A percentile compares a stretch with the other conserved stretches of the same genome.
phyloP scores from a whole-genome alignment of 768 basidiomycete species.

The Crassisporium funariophilum region DNA sequence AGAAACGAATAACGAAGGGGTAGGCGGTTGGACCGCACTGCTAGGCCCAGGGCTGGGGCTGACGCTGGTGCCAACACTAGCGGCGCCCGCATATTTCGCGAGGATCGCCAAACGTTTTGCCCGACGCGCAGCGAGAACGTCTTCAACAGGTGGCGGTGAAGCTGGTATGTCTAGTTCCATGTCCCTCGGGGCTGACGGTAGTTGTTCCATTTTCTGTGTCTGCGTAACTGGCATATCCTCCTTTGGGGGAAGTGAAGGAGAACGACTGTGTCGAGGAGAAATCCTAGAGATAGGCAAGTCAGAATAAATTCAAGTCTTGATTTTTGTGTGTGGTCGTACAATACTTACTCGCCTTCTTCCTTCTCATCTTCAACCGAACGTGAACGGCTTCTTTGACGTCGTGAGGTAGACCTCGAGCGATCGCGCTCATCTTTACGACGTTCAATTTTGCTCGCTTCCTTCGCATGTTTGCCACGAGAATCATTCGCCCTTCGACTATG shows the following conservation, averaged over 20 bases:
- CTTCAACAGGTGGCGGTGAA: conserved; percentile 60
- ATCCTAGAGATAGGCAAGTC: conserved; percentile 46
- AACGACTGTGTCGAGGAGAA: conserved; percentile 53
- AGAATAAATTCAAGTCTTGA: conserved; percentile 7
- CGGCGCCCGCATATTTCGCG: conserved; percentile 66
- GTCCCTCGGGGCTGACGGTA: conserved; percentile 45
- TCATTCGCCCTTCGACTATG: not conserved
- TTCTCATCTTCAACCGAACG: conserved; percentile 54
- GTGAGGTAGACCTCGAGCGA: conserved; percentile 26
- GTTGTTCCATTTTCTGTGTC: conserved; percentile 14
- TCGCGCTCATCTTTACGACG: conserved; percentile 8
- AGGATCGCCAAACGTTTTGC: conserved; percentile 77
- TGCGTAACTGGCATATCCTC: conserved; percentile 11
- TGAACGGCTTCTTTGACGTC: conserved; percentile 21
- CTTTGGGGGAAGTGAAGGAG: conserved; percentile 9
- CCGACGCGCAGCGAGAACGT: conserved; percentile 66
- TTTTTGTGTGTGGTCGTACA: conserved; percentile 23
- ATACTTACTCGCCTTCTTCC: conserved; percentile 95
- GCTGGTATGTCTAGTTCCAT: conserved; percentile 59
- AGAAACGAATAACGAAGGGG: conserved; percentile 56
- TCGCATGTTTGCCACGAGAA: conserved; percentile 15
- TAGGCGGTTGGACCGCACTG: conserved; percentile 77
- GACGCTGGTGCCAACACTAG: conserved; percentile 42
- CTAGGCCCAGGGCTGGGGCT: conserved; percentile 65
- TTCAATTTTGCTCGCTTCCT: conserved; percentile 13